Evolutionary conservation across 2,329 filamentous ascomycete species (phyloP).

Genomic region (Coniochaeta prunicola): DNA sequence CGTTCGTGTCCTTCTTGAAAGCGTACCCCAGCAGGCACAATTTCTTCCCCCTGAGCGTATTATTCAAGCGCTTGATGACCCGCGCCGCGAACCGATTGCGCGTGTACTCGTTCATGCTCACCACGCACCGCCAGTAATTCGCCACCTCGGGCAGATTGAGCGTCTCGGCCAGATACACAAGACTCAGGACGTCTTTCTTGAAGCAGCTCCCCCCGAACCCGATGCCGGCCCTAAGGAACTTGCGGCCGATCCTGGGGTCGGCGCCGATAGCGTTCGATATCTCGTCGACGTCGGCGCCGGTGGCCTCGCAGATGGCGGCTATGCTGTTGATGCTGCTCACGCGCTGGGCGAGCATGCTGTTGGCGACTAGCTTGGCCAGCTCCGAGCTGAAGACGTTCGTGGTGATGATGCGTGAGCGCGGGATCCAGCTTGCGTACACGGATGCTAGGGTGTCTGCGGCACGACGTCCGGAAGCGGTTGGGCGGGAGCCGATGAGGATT

Average conservation of each 20-base stretch:
- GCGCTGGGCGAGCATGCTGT: conserved; percentile 73
- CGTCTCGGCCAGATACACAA: conserved; percentile 66
- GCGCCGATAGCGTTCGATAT: conserved; percentile 60
- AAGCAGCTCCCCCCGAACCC: conserved; percentile 79
- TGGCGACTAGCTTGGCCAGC: conserved; percentile 70
- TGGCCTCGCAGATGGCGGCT: conserved; percentile 71
- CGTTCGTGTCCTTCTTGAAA: conserved; percentile 74
- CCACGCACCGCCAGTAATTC: conserved; percentile 67
- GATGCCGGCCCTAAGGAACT: conserved; percentile 67
- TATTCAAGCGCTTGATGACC: conserved; percentile 60
- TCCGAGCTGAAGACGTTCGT: conserved; percentile 74
- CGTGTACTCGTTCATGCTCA: conserved; percentile 72
- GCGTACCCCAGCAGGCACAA: conserved; percentile 67
- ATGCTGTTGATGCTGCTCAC: conserved; percentile 78
- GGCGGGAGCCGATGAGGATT: conserved; percentile 65
- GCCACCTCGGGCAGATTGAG: conserved; percentile 64
- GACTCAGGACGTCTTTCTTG: conserved; percentile 69
- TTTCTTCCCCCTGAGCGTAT: conserved; percentile 63
- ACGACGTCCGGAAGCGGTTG: conserved; percentile 48
- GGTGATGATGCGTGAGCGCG: conserved; percentile 57
- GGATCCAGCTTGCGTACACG: conserved; percentile 67
- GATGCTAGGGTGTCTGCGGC: conserved; percentile 58
- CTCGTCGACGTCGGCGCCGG: conserved; percentile 69
- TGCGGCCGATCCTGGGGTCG: conserved; percentile 64
- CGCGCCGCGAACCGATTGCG: conserved; percentile 60